Base-by-base conservation (phyloP, 805 yeast genomes). In the Crinitomyces ghanaensis region DNA sequence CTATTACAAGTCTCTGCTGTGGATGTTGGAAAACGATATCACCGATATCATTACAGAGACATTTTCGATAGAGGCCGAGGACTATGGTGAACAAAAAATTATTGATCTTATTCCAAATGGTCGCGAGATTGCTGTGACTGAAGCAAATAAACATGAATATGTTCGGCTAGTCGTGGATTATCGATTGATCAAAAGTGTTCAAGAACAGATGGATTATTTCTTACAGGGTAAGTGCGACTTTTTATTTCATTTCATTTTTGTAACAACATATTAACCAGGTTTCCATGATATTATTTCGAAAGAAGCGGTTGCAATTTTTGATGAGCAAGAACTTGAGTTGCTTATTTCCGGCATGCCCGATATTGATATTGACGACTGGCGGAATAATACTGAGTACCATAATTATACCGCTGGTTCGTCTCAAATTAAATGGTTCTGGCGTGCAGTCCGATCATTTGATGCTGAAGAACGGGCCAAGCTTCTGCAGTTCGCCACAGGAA, bases 1-100 rank as follows among this genome's bases (percentile, higher is more conserved):
- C 41, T 91, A 91, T 52, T 85, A 79, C 60, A 88, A 86, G 55
- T 83, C 95, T 2, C 60, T 91, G 48, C 68, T 77, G 50, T 91
- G 98, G 98, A 91, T 91, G 81, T 61, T 91, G 35, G 95, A 88
- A 47, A 91, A 91, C 58, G 95, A 91, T 57, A 88, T 91, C 34
- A 88, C 97, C 0, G 97, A 86, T 55, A 77, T 91, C 24, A 82
- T 91, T 37, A 85, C 84, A 15, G 98, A 91, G 54, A 88, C 93
- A 5, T 91, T 91, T 53, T 78, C 94, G 7, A 83, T 91, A 15
- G 96, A 85, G 45, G 72, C 91, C 1, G 94, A 85, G 51, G 95
- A 85, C 49, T 88, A 80, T 50, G 97, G 96, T 36, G 95, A 80
- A 48, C 85, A 76, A 47, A 81, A 80, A 51, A 62, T 73, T 8